Evolutionary conservation across 495 filamentous ascomycete species (phyloP), one percentile per base, ranked within the genome.

Genomic region (Penicillium angulare): DNA sequence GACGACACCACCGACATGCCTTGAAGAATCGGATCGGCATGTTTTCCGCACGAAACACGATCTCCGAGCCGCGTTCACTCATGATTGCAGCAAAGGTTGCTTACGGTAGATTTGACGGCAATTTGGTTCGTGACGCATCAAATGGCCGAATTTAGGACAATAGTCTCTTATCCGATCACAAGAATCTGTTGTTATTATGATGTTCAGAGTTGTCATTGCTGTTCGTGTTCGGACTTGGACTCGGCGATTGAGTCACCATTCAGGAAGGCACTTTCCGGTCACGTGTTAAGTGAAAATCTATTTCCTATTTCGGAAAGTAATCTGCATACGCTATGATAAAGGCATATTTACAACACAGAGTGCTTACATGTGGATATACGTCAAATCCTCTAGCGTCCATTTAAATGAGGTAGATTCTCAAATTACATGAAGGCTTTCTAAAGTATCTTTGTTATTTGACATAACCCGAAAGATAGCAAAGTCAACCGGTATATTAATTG

Each of bases 1-100:
- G 56, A 15, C 68, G 59, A 55, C 71, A 74, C 62, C 68, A 65
- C 23, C 71, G 68, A 36, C 71, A 74, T 63, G 69, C 66, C 53
- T 74, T 74, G 43, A 74, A 74, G 40, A 68, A 66, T 16, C 67
- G 66, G 44, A 65, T 52, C 46, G 69, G 63, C 40, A 59, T 45
- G 50, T 66, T 69, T 39, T 63, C 71, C 49, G 71, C 60, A 20
- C 65, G 58, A 39, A 68, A 68, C 10, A 68, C 53, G 18, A 70
- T 61, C 44, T 70, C 64, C 52, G 65, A 64, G 33, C 54, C 61
- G 56, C 63, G 60, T 46, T 64, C 66, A 33, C 59, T 64, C 65
- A 67, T 67, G 44, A n/a, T 46, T 52, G 35, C 23, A 17, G 23
- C 38, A 8, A 6, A 31, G 41, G 8, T 9, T 18, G 33, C n/a